A percentile compares a stretch with the other conserved stretches of the same genome.
These are phyloP conservation scores for Herpetomonas samuelpessoai DNA, from an alignment of 208 protist species.

Conservation along the genomic window DNA sequence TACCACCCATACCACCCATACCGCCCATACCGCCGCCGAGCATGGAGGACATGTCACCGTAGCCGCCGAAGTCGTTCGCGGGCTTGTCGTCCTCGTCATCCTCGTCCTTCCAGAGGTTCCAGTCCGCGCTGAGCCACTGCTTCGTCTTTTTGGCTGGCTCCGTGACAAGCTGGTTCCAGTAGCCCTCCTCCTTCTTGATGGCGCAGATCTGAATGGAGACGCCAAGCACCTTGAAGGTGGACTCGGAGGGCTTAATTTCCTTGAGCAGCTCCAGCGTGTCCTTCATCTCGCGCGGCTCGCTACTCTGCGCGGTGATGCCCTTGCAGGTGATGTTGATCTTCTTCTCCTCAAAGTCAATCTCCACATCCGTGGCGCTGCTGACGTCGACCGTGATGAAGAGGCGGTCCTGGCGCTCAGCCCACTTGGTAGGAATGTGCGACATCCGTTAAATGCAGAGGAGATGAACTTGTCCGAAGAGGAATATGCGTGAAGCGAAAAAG, in stretches of 20 bases:
- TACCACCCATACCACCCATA: constrained; percentile 44
- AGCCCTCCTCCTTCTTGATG: constrained; percentile 85
- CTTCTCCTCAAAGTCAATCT: constrained; percentile 80
- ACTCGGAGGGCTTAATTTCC: constrained; percentile 73
- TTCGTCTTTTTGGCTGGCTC: constrained; percentile 70
- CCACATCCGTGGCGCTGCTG: constrained; percentile 65
- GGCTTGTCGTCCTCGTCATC: constrained; percentile 78
- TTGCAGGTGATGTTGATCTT: constrained; percentile 63
- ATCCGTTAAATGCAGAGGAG: constrained; percentile 14
- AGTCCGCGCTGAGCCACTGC: constrained; percentile 85
- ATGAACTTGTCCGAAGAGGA: too few species aligned
- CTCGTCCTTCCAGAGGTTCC: constrained; percentile 93
- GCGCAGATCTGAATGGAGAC: constrained; percentile 84
- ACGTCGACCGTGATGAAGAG: constrained; percentile 87
- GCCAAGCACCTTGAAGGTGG: constrained; percentile 86
- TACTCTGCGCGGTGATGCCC: constrained; percentile 65
- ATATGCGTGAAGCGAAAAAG: too few species aligned
- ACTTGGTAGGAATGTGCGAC: constrained; percentile 87
- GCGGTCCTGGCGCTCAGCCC: constrained; percentile 86
- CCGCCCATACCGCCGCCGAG: constrained; percentile 54
- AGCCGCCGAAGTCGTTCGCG: constrained; percentile 73
- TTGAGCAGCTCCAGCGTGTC: constrained; percentile 73
- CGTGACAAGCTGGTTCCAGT: constrained; percentile 83
- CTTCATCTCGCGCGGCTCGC: constrained; percentile 59
- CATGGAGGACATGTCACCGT: constrained; percentile 78